Evolutionary conservation across 495 filamentous ascomycete species (phyloP), one percentile per base, ranked within the genome.

Genomic region (Wilcoxina mikolae): DNA sequence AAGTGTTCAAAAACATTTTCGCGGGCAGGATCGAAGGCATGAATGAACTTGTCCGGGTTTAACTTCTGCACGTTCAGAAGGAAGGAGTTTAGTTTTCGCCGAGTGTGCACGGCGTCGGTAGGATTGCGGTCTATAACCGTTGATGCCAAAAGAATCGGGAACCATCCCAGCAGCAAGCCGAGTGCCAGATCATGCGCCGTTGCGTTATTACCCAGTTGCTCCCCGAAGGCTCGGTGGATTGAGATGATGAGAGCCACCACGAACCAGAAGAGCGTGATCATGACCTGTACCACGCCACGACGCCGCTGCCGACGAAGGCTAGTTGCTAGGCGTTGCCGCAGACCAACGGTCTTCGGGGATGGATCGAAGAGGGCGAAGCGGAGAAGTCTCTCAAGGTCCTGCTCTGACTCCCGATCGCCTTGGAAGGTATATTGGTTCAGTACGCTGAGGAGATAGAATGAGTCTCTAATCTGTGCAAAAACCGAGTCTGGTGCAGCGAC

Each of bases 121-220:
- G 73, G 72, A 50, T 77, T 77, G 10, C 74, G 67, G 58, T 77
- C 74, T 2, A 74, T 62, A 31, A 77, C 74, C 9, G 59, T 62
- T 43, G 67, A 67, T 2, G 73, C 52, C 18, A 74, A 65, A 12
- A 77, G 53, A n/a, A 75, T 55, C 10, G 74, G 74, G 4, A 77
- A 50, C 75, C 73, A 77, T 3, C 65, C 59, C 18, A 76, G 56
- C 5, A 77, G 48, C 1, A 74, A 51, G 2, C 74, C 75, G 1
- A 77, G 56, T 0, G 71, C 74, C 1, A 77, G 65, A 41, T 70
- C 58, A 39, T 77, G 74, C 2, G 74, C 69, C 1, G 65, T 69
- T 4, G 63, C 56, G 24, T 70, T 68, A 23, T 59, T 56, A 0
- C 70, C 74, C 1, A 73, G 28, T n/a, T n/a, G n/a, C 5, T 61